Percentiles rank a stretch among this genome's conserved stretches.
phyloP scores from a whole-genome alignment of 2,329 filamentous ascomycete species.

The Verticillium klebahnii region DNA sequence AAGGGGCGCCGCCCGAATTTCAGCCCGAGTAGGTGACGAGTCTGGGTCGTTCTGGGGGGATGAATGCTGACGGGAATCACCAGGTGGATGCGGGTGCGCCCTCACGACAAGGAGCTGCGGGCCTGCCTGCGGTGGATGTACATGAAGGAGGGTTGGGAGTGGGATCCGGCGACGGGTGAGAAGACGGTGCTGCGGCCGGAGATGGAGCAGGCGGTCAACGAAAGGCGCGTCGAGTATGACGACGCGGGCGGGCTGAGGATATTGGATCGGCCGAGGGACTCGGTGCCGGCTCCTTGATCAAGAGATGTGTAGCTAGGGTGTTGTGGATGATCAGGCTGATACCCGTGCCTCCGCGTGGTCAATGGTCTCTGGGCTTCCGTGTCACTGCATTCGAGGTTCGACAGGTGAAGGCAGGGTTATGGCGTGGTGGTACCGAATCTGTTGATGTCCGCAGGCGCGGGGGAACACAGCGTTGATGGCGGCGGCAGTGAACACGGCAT shows the following conservation, averaged over 20 bases:
- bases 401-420: not conserved
- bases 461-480: too few species aligned
- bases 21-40: constrained; percentile 56
- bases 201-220: constrained; percentile 51
- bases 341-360: constrained; percentile 2
- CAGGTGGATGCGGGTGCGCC: constrained; percentile 78
- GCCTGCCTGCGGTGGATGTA: constrained; percentile 89
- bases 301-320: not conserved
- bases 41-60: not conserved
- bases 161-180: constrained; percentile 70
- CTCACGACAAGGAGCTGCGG: constrained; percentile 82
- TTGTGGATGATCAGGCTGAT: not conserved
- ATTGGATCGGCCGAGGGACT: constrained; percentile 5
- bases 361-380: not conserved
- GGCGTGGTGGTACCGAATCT: not conserved
- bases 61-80: not conserved
- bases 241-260: constrained; percentile 43
- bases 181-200: constrained; percentile 47
- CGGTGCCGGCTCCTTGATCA: not conserved
- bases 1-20: constrained; percentile 47
- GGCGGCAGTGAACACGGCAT: too few species aligned
- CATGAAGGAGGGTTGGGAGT: constrained; percentile 79
- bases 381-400: not conserved
- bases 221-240: constrained; percentile 53
- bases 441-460: not conserved